Evolutionary conservation across 139 green algal genomes (phyloP).

Genomic region (Pleodorina starrii): DNA sequence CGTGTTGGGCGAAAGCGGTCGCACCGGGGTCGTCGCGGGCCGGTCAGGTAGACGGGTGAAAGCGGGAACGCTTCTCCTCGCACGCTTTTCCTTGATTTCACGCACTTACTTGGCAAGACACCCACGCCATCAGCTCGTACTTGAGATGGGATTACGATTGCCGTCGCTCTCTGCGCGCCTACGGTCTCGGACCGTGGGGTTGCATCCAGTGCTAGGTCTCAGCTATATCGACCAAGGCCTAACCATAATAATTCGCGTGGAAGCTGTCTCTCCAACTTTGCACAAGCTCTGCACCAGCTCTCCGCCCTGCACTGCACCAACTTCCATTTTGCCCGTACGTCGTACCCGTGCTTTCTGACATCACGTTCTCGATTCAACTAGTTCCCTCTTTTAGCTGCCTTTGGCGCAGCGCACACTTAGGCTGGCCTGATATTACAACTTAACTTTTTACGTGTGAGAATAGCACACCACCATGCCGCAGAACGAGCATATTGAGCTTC

Average conservation of each 20-base stretch:
- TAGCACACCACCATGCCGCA: constrained; percentile 88
- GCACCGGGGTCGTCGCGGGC: no score
- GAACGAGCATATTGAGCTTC: constrained; percentile 99
- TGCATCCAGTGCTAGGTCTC: neutral
- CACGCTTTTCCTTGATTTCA: no score
- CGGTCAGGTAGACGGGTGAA: no score
- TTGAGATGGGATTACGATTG: neutral
- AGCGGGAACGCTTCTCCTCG: no score
- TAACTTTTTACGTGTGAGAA: neutral
- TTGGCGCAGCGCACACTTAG: neutral
- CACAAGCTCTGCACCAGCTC: no score
- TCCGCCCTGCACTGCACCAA: no score
- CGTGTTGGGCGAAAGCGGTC: no score
- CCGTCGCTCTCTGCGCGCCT: neutral
- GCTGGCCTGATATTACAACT: neutral
- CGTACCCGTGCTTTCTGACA: neutral
- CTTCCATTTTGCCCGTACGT: neutral
- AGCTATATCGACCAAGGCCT: no score
- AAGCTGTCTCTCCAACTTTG: no score
- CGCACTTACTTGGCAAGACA: constrained; percentile 30
- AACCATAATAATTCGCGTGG: no score
- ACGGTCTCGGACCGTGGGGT: neutral
- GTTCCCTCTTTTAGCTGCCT: neutral
- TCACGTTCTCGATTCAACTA: neutral
- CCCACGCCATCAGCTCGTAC: constrained; percentile 26